phyloP scores from a whole-genome alignment of 1,284 basidiomycete genomes.

The Ceratobasidium sp. region DNA sequence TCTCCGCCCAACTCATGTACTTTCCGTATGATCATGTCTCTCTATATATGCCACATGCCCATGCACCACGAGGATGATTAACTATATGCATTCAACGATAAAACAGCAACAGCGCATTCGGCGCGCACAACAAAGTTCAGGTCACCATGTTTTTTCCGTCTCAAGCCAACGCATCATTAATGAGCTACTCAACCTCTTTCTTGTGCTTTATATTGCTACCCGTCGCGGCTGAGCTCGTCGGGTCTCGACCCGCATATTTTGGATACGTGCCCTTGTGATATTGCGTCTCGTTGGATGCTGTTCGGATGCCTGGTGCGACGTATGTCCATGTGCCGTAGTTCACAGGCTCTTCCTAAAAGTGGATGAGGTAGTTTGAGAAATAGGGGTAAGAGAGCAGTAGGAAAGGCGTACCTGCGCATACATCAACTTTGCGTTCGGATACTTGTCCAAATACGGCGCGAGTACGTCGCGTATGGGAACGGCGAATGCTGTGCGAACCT shows the following conservation, averaged over 20 bases:
- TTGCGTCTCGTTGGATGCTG: slow-evolving; percentile 84
- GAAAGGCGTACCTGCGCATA: slow-evolving; percentile 79
- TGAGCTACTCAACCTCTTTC: slow-evolving; percentile 84
- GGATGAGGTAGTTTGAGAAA: neutral
- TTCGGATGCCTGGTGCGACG: slow-evolving; percentile 88
- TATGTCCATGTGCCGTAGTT: slow-evolving; percentile 97
- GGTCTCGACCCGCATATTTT: slow-evolving; percentile 87
- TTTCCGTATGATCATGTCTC: neutral
- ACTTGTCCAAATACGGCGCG: slow-evolving; percentile 92
- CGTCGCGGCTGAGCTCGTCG: slow-evolving; percentile 90
- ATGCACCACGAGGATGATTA: neutral
- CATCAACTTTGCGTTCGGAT: slow-evolving; percentile 92
- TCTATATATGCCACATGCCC: neutral
- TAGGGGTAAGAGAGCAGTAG: neutral
- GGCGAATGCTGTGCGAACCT: slow-evolving; percentile 95
- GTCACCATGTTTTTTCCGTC: neutral
- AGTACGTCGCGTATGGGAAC: slow-evolving; percentile 94
- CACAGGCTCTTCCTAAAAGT: slow-evolving; percentile 80
- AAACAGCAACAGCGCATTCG: slow-evolving; percentile 17
- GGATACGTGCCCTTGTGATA: slow-evolving; percentile 94
- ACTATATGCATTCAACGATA: slow-evolving; percentile 31
- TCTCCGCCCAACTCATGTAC: neutral
- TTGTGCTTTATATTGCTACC: slow-evolving; percentile 92
- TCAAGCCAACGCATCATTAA: slow-evolving; percentile 61
- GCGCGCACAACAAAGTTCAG: neutral